Percentiles rank a stretch among this genome's conserved stretches.
Conservation (phyloP, 1,284 basidiomycete species). For the Moniliophthora roreri region DNA sequence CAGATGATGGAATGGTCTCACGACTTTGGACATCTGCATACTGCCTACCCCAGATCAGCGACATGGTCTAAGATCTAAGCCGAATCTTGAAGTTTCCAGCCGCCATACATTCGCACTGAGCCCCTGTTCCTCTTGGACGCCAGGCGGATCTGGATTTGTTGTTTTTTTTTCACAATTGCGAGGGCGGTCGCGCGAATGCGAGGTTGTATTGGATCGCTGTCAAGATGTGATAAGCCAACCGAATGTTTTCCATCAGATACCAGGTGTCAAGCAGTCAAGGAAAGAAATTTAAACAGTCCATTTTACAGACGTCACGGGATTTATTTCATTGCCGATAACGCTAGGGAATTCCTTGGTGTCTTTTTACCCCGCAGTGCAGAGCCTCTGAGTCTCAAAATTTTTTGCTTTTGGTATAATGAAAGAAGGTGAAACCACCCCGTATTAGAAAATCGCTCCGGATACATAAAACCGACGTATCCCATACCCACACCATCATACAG, state of each 20-base stretch:
- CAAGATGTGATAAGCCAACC: background rate
- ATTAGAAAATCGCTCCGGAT: background rate
- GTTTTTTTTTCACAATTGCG: no score
- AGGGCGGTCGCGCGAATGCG: no score
- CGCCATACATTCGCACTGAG: no score
- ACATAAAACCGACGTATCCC: background rate
- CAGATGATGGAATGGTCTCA: no score
- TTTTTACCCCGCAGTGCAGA: background rate
- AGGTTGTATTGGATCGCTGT: no score
- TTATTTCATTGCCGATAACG: background rate
- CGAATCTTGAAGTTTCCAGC: no score
- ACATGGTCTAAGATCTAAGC: no score
- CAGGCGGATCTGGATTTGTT: no score
- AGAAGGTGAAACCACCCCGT: constrained; percentile 6
- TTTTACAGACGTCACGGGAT: background rate
- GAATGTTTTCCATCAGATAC: constrained; percentile 3
- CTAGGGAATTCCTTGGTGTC: background rate
- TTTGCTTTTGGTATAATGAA: constrained; percentile 9
- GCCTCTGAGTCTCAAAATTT: constrained; percentile 7
- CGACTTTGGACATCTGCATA: no score
- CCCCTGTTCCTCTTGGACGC: no score
- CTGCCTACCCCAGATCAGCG: no score
- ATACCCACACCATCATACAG: background rate
- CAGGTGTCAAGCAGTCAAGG: constrained; percentile 4
- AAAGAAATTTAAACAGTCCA: background rate